These are phyloP conservation scores for Stagonosporopsis chrysanthemi DNA, from an alignment of 2,329 filamentous ascomycete species.

Conservation along the genomic window DNA sequence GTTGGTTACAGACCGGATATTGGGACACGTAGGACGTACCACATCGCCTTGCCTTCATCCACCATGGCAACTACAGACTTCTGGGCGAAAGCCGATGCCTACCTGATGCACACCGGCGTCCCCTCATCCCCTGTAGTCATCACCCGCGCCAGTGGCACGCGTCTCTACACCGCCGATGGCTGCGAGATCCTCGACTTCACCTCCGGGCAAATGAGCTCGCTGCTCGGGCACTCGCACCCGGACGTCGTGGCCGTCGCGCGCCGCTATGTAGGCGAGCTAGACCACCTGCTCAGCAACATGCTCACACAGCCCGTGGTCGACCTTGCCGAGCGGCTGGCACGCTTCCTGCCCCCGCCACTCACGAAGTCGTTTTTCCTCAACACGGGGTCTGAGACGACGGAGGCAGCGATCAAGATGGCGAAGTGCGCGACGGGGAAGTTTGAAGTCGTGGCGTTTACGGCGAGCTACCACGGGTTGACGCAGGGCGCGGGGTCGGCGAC, in stretches of 20 bases:
- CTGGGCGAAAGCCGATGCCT: slow-evolving; percentile 9
- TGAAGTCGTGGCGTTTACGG: slow-evolving; percentile 65
- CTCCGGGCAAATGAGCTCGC: slow-evolving; percentile 52
- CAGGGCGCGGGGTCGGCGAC: slow-evolving; percentile 58
- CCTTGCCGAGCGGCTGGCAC: slow-evolving; percentile 61
- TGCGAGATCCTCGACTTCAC: slow-evolving; percentile 12
- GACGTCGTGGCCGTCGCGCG: slow-evolving; percentile 64
- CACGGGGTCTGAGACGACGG: slow-evolving; percentile 58
- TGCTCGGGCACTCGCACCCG: slow-evolving; percentile 65
- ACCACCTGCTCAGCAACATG: slow-evolving; percentile 68
- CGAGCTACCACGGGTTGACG: slow-evolving; percentile 66
- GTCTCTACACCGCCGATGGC: slow-evolving; percentile 2
- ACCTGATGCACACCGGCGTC: slow-evolving; percentile 15
- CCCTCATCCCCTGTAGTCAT: slow-evolving; percentile 10
- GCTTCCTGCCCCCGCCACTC: slow-evolving; percentile 58
- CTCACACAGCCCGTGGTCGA: slow-evolving; percentile 64
- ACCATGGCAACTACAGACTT: slow-evolving; percentile 1
- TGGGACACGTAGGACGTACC: no score
- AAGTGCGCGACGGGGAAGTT: slow-evolving; percentile 68
- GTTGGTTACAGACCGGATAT: no score
- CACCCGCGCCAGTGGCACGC: slow-evolving; percentile 5
- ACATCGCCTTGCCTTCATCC: neutral
- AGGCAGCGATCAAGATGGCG: slow-evolving; percentile 68
- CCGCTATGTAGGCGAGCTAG: slow-evolving; percentile 59
- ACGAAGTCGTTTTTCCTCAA: slow-evolving; percentile 66